phyloP scores from a whole-genome alignment of 2,329 filamentous ascomycete species.

The Trichophyton mentagrophytes region DNA sequence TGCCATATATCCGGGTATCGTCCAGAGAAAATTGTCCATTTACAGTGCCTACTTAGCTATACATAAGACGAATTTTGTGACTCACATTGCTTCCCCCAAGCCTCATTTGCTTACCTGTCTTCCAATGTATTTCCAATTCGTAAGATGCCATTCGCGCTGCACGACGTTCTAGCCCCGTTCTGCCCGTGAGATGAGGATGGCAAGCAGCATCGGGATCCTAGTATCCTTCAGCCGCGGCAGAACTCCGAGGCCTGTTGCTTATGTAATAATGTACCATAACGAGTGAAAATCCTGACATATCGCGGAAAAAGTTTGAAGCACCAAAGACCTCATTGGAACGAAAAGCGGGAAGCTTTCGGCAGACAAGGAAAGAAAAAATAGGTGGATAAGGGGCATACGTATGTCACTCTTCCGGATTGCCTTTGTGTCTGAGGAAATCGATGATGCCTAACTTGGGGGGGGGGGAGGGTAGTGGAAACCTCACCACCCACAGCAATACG shows the following conservation, averaged over 20 bases:
- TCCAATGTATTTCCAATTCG: no score
- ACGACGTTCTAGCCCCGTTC: no score
- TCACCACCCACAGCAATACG: no score
- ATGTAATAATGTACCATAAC: background rate
- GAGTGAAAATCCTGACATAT: no score
- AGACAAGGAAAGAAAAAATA: background rate
- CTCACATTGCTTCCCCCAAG: background rate
- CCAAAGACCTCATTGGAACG: background rate
- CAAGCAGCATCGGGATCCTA: no score
- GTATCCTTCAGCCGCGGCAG: no score
- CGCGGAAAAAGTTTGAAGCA: background rate
- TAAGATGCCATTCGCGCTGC: no score
- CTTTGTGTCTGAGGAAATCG: background rate
- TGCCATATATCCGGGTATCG: background rate
- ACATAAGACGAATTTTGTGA: background rate
- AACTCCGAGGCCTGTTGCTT: background rate
- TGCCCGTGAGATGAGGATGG: no score
- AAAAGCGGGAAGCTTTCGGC: background rate
- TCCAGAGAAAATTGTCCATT: background rate
- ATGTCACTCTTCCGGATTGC: background rate
- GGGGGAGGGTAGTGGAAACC: no score
- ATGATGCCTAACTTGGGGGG: background rate
- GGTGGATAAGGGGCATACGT: background rate
- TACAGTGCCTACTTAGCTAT: background rate
- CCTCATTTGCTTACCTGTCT: background rate